Evolutionary conservation across 495 filamentous ascomycete species (phyloP), one percentile per base, ranked within the genome.

Genomic region (Xeromyces bisporus): DNA sequence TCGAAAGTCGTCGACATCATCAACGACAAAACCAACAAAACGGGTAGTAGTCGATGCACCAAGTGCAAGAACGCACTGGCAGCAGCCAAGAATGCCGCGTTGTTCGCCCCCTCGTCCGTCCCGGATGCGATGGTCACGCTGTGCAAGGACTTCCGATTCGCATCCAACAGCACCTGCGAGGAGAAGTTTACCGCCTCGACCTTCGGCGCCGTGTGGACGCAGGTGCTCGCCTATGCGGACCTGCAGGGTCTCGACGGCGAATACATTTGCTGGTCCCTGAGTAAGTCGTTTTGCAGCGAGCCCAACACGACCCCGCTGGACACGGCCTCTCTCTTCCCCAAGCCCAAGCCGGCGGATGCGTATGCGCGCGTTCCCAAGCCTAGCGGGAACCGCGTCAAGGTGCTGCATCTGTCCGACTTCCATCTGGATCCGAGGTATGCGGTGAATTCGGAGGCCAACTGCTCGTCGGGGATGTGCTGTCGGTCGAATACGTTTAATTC

Each of bases 341-440:
- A 70, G 43, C 64, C 68, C 0, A 69, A 66, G 40, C n/a, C n/a
- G n/a, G n/a, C n/a, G n/a, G 70, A 69, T 3, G 43, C 32, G 6
- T 52, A 66, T 37, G 40, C 47, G 5, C 44, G 33, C 10, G 48
- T 41, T 5, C 67, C 66, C 0, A 42, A 48, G 23, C 36, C 62
- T 2, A 70, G 60, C 26, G 68, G 68, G 0, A 50, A 68, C 43
- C 51, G 60, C 2, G 56, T 69, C 29, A 73, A 73, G 42, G 68
- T 75, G 3, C 46, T 72, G 7, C 71, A 74, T 43, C 35, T 75
- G 38, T 71, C 66, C 0, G 71, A 75, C 36, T 60, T 73, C 26
- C 71, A 74, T 38, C 49, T 75, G 4, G 71, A 75, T 53, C 60
- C 71, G 12, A 50, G 69, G 25, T 73, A 69, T 42, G 44, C 52